These are phyloP conservation scores for Ceratocystis ficicola DNA, from an alignment of 2,329 filamentous ascomycete species.

Conservation along the genomic window DNA sequence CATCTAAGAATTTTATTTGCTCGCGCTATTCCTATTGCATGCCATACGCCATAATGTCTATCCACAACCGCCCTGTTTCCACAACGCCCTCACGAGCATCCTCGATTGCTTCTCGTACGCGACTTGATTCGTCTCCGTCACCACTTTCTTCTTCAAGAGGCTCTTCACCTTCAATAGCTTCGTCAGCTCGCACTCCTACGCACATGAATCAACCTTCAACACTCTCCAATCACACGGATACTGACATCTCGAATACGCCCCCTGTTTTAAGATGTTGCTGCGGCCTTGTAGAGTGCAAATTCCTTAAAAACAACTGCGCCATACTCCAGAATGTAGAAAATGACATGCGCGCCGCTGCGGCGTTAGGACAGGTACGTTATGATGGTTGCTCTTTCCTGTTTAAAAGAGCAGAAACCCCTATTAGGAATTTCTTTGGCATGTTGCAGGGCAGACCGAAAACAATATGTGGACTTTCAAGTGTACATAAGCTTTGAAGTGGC, in stretches of 20 bases:
- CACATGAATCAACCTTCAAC: slow-evolving; percentile 4
- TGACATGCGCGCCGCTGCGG: slow-evolving; percentile 74
- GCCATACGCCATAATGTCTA: slow-evolving; percentile 11
- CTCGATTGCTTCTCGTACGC: slow-evolving; percentile 15
- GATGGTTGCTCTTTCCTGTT: neutral
- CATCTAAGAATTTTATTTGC: neutral
- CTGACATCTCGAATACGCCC: slow-evolving; percentile 23
- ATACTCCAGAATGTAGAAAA: slow-evolving; percentile 72
- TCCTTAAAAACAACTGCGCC: slow-evolving; percentile 66
- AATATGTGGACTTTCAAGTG: slow-evolving; percentile 11
- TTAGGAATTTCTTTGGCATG: slow-evolving; percentile 3
- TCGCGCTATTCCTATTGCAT: neutral
- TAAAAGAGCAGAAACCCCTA: neutral
- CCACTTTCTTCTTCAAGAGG: slow-evolving; percentile 13
- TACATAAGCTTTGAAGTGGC: slow-evolving; percentile 12
- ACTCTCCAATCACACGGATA: neutral
- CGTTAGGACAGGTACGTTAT: slow-evolving; percentile 79
- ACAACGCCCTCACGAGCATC: slow-evolving; percentile 14
- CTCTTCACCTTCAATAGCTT: slow-evolving; percentile 5
- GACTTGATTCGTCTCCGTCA: slow-evolving; percentile 17
- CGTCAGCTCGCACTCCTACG: neutral
- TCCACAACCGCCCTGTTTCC: slow-evolving; percentile 8
- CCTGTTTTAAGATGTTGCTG: slow-evolving; percentile 63
- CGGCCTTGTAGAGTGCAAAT: slow-evolving; percentile 64
- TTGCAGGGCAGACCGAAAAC: neutral